A percentile compares a stretch with the other conserved stretches of the same genome.
Conservation (phyloP, 1,139 yeast genomes). For the Pichiaceae sp. region DNA sequence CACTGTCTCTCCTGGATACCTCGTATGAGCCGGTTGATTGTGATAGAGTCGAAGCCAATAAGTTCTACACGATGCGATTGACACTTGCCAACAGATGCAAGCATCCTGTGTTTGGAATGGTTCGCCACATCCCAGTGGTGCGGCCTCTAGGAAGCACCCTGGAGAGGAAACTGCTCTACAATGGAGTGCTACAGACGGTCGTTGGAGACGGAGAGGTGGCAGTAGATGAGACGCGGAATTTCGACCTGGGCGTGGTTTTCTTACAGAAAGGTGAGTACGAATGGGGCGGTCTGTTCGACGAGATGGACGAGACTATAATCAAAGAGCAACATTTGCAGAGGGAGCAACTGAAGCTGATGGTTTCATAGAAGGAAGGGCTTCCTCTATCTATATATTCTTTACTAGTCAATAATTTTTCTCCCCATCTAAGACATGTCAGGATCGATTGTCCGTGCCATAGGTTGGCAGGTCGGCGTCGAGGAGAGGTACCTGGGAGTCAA, state of each 20-base stretch:
- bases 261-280: slow-evolving; percentile 69
- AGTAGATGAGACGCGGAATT: slow-evolving; percentile 33
- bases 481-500: slow-evolving; percentile 42
- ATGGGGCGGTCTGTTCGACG: slow-evolving; percentile 69
- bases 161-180: slow-evolving; percentile 47
- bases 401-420: not conserved
- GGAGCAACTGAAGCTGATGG: slow-evolving; percentile 20
- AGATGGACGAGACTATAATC: slow-evolving; percentile 18
- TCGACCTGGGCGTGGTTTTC: slow-evolving; percentile 48
- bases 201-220: slow-evolving; percentile 29
- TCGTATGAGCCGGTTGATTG: slow-evolving; percentile 8
- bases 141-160: slow-evolving; percentile 25
- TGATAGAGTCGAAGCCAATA: slow-evolving; percentile 30
- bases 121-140: slow-evolving; percentile 57
- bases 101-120: slow-evolving; percentile 39
- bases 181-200: slow-evolving; percentile 58
- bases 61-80: slow-evolving; percentile 42
- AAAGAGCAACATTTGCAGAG: slow-evolving; percentile 22
- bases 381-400: not conserved
- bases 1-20: slow-evolving; percentile 23
- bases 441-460: slow-evolving; percentile 18
- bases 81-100: slow-evolving; percentile 37
- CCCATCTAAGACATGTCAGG: slow-evolving; percentile 4
- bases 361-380: slow-evolving; percentile 6
- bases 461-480: slow-evolving; percentile 19